Evolutionary conservation across 2,329 filamentous ascomycete genomes (phyloP).

Genomic region (Lecanosticta acicola): DNA sequence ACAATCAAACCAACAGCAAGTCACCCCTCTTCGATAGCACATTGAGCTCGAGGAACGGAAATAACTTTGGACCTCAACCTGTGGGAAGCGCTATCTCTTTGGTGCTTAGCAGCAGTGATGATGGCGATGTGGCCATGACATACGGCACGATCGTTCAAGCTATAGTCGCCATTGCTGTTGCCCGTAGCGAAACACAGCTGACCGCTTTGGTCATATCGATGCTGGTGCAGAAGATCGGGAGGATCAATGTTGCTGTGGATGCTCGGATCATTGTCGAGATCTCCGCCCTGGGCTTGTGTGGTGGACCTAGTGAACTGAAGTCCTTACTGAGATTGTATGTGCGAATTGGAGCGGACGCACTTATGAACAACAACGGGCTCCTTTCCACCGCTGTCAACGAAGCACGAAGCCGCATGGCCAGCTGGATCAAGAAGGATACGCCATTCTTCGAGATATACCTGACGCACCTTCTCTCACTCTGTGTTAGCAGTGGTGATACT

Average conservation of each 20-base stretch:
- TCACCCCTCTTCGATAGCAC: slow-evolving; percentile 46
- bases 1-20: slow-evolving; percentile 47
- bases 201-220: slow-evolving; percentile 90
- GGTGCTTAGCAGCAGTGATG: slow-evolving; percentile 59
- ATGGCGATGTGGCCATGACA: slow-evolving; percentile 71
- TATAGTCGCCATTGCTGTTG: slow-evolving; percentile 81
- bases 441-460: slow-evolving; percentile 78
- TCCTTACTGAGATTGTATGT: slow-evolving; percentile 79
- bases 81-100: slow-evolving; percentile 73
- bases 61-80: slow-evolving; percentile 24
- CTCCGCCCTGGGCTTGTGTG: slow-evolving; percentile 68
- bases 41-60: slow-evolving; percentile 12
- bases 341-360: slow-evolving; percentile 66
- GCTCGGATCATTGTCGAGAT: slow-evolving; percentile 79
- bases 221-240: slow-evolving; percentile 90
- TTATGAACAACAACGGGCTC: slow-evolving; percentile 61
- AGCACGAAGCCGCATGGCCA: slow-evolving; percentile 73
- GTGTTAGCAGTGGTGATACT: slow-evolving; percentile 84
- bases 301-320: slow-evolving; percentile 75
- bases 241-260: slow-evolving; percentile 74
- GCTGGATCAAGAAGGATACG: slow-evolving; percentile 61
- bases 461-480: slow-evolving; percentile 73
- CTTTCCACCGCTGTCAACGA: slow-evolving; percentile 70
- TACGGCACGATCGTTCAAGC: slow-evolving; percentile 91
- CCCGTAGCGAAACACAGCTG: slow-evolving; percentile 82